A percentile compares a stretch with the other conserved stretches of the same genome.
Evolutionary conservation across 495 filamentous ascomycete genomes (phyloP).

Genomic region (Penicillium chermesinum): DNA sequence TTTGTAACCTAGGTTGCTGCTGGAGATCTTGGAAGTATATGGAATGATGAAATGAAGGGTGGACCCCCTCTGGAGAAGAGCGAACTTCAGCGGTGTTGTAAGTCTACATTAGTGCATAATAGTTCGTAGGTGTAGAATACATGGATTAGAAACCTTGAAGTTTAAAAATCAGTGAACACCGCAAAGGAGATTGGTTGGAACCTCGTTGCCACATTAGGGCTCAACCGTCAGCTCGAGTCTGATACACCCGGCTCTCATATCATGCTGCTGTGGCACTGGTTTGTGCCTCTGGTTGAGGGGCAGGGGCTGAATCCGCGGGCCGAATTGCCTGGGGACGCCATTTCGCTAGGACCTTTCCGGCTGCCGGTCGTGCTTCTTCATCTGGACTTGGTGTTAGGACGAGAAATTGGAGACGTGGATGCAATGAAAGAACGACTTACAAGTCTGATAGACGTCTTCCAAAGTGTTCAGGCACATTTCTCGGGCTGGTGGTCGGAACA

Average conservation of each 20-base stretch:
- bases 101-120: too few species aligned
- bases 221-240: too few species aligned
- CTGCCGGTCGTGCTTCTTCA: constrained; percentile 43
- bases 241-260: too few species aligned
- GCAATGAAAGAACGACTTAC: constrained; percentile 19
- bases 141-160: not conserved
- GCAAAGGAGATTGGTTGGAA: too few species aligned
- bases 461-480: constrained; percentile 76
- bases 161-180: too few species aligned
- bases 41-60: too few species aligned
- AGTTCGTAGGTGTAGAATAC: not conserved
- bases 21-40: too few species aligned
- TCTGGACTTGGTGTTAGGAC: constrained; percentile 25
- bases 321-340: constrained; percentile 36
- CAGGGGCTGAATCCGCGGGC: constrained; percentile 6
- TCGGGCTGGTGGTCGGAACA: constrained; percentile 79
- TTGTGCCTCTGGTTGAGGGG: constrained; percentile 6
- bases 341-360: constrained; percentile 38
- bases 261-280: constrained; percentile 1
- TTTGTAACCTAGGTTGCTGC: too few species aligned
- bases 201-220: too few species aligned
- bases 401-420: not conserved
- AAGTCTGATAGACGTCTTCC: constrained; percentile 77
- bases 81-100: too few species aligned
- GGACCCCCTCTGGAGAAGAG: too few species aligned